Evolutionary conservation across 768 basidiomycete species (phyloP).

Genomic region (Boletus pseudopeckii): DNA sequence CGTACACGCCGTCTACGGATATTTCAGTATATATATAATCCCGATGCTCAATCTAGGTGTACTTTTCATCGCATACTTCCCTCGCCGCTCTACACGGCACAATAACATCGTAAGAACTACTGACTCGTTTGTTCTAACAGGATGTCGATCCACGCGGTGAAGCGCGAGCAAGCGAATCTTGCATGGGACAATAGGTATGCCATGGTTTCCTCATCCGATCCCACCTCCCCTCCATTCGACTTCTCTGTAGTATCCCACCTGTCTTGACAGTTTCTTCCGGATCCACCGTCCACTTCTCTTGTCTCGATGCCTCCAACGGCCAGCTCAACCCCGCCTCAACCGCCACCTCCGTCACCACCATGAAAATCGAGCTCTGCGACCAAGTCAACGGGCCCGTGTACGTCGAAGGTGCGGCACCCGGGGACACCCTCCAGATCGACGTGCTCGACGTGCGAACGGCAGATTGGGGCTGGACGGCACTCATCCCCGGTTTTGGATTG

Average conservation of each 20-base stretch:
- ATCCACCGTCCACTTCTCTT: constrained; percentile 54
- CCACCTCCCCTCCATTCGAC: background rate
- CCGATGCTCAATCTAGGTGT: constrained; percentile 9
- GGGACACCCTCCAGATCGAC: constrained; percentile 60
- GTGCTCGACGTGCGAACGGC: constrained; percentile 50
- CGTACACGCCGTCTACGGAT: background rate
- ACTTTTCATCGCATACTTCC: background rate
- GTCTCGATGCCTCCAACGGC: constrained; percentile 62
- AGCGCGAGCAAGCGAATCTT: constrained; percentile 50
- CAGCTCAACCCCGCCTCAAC: constrained; percentile 49
- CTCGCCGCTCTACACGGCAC: background rate
- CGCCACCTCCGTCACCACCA: constrained; percentile 31
- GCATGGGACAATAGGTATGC: constrained; percentile 59
- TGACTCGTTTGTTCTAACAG: background rate
- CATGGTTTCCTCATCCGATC: background rate
- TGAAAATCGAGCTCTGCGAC: constrained; percentile 48
- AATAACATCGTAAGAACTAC: background rate
- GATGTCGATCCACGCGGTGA: constrained; percentile 54
- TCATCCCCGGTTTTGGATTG: constrained; percentile 58
- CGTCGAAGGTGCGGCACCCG: constrained; percentile 48
- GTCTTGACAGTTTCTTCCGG: constrained; percentile 49
- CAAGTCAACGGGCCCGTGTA: constrained; percentile 61
- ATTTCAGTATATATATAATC: constrained; percentile 14
- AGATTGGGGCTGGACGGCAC: constrained; percentile 61
- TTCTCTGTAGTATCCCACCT: constrained; percentile 45